phyloP scores from a whole-genome alignment of 2,329 filamentous ascomycete genomes.

The Penicillium sp. region DNA sequence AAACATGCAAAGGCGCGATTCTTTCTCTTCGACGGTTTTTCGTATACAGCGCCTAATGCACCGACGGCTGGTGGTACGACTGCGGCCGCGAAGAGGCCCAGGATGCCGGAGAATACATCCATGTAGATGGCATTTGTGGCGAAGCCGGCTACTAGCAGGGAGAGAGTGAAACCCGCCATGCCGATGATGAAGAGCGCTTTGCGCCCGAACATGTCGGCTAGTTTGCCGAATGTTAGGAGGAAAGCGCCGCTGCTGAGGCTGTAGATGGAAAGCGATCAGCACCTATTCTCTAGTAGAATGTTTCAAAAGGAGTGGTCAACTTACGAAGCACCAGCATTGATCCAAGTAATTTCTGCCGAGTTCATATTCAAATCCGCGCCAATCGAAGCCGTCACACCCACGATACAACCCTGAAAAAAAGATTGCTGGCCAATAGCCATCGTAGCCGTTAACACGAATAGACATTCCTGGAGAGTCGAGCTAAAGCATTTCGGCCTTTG shows the following conservation, averaged over 20 bases:
- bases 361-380: constrained; percentile 66
- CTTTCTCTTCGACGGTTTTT: constrained; percentile 66
- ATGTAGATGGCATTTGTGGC: constrained; percentile 63
- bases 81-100: constrained; percentile 69
- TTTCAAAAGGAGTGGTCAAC: constrained; percentile 26
- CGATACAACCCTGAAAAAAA: constrained; percentile 64
- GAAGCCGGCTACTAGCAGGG: constrained; percentile 65
- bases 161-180: constrained; percentile 64
- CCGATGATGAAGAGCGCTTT: constrained; percentile 65
- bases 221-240: constrained; percentile 69
- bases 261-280: constrained; percentile 3
- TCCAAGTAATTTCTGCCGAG: constrained; percentile 71
- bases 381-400: constrained; percentile 68
- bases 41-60: constrained; percentile 68
- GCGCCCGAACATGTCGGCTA: constrained; percentile 71
- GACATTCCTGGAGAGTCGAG: constrained; percentile 66
- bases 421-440: constrained; percentile 69
- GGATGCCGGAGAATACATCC: constrained; percentile 67
- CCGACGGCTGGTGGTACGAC: constrained; percentile 69
- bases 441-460: constrained; percentile 70
- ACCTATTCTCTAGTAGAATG: background rate
- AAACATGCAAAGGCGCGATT: constrained; percentile 70
- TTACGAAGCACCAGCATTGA: constrained; percentile 65
- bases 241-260: constrained; percentile 68
- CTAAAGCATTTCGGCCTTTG: constrained; percentile 56